These are phyloP conservation scores for Wickerhamiella lipophila DNA, from an alignment of 805 yeast species.

Conservation along the genomic window DNA sequence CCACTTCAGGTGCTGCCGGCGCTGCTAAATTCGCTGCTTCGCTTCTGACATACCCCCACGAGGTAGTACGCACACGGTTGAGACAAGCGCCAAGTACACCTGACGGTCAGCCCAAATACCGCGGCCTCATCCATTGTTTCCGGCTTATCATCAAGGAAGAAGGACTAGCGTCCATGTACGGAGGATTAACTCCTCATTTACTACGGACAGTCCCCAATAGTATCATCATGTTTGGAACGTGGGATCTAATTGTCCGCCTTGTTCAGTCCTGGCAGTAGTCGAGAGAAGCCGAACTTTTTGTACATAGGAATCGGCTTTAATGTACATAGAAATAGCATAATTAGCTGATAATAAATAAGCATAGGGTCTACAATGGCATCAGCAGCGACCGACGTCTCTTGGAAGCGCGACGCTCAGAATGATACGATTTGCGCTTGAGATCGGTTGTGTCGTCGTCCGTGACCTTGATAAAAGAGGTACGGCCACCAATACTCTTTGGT, in stretches of 20 bases:
- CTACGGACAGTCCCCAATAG: slow-evolving; percentile 96
- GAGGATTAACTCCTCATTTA: slow-evolving; percentile 94
- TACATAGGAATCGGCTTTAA: neutral
- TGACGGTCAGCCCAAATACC: slow-evolving; percentile 72
- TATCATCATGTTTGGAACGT: slow-evolving; percentile 97
- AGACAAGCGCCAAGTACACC: slow-evolving; percentile 77
- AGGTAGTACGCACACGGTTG: slow-evolving; percentile 87
- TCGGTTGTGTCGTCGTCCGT: neutral
- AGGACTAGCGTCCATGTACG: slow-evolving; percentile 86
- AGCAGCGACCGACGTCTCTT: slow-evolving; percentile 5
- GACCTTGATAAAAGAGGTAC: neutral
- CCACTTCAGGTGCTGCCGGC: slow-evolving; percentile 96
- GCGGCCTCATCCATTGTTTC: slow-evolving; percentile 82
- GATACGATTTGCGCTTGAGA: slow-evolving; percentile 6
- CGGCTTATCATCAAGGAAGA: slow-evolving; percentile 77
- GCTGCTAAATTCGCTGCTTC: slow-evolving; percentile 91
- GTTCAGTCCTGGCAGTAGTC: slow-evolving; percentile 22
- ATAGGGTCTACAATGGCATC: neutral
- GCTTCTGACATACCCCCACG: slow-evolving; percentile 89
- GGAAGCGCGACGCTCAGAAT: slow-evolving; percentile 5
- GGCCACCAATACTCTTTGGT: neutral
- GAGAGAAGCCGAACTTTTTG: neutral
- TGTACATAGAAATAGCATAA: too few relatives aligned
- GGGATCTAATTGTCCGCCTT: slow-evolving; percentile 73
- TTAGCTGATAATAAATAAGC: neutral